phyloP scores from a whole-genome alignment of 2,329 filamentous ascomycete genomes.

The Raffaelea deltoideospora region DNA sequence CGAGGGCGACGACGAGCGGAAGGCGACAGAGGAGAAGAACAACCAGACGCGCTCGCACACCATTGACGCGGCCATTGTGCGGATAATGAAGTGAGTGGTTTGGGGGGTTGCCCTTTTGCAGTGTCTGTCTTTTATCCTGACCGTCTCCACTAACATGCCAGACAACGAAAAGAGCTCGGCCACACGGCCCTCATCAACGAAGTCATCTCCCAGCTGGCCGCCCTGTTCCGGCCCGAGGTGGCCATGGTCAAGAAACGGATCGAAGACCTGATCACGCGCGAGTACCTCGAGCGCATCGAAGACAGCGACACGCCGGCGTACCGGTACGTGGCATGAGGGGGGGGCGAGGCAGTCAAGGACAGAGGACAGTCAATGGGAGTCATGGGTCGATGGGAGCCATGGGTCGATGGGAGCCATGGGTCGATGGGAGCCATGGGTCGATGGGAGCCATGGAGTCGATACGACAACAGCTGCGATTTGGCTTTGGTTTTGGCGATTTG shows the following conservation, averaged over 20 bases:
- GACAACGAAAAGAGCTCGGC: conserved; percentile 56
- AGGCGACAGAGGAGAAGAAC: conserved; percentile 61
- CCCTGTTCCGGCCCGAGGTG: conserved; percentile 62
- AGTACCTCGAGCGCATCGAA: conserved; percentile 65
- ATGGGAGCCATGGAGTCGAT: too few species aligned
- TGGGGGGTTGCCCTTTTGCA: neutral
- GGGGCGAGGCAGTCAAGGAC: neutral
- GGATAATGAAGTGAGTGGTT: conserved; percentile 76
- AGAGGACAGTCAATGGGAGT: too few species aligned
- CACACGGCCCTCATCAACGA: conserved; percentile 58
- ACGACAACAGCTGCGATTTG: too few species aligned
- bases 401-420: too few species aligned
- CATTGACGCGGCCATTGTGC: conserved; percentile 62
- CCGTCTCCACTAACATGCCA: conserved; percentile 14
- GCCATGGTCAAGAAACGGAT: conserved; percentile 69
- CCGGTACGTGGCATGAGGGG: conserved; percentile 48
- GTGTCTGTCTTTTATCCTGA: neutral
- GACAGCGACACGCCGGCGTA: conserved; percentile 50
- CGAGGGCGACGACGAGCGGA: conserved; percentile 55
- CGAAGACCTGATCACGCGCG: conserved; percentile 59
- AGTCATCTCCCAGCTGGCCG: conserved; percentile 52
- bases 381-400: too few species aligned
- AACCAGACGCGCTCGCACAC: conserved; percentile 55
- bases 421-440: too few species aligned
- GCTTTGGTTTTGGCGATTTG: too few species aligned